Percentiles rank a stretch among this genome's conserved stretches.
phyloP scores from a whole-genome alignment of 768 basidiomycete species.

The Coprinopsis sp. region DNA sequence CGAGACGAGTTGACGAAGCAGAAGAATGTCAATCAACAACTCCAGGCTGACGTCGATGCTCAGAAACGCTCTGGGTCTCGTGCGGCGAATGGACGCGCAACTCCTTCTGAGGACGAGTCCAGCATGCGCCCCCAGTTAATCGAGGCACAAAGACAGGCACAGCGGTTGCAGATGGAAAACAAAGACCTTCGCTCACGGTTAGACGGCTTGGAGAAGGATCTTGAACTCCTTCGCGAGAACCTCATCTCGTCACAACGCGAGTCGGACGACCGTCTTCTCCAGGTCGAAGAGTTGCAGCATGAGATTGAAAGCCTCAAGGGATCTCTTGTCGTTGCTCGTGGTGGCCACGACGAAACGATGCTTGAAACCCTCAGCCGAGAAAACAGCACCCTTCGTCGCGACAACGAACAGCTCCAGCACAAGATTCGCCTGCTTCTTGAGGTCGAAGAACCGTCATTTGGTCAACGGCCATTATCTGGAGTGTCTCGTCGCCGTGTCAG shows the following conservation, averaged over 20 bases:
- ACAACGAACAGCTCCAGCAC: conserved; percentile 87
- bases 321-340: conserved; percentile 68
- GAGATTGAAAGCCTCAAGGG: conserved; percentile 75
- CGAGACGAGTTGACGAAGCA: conserved; percentile 93
- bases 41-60: conserved; percentile 82
- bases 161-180: conserved; percentile 69
- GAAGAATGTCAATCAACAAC: conserved; percentile 70
- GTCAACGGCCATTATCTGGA: conserved; percentile 57
- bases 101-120: conserved; percentile 79
- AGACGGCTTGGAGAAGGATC: conserved; percentile 69
- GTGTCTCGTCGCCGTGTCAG: conserved; percentile 57
- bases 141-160: conserved; percentile 74
- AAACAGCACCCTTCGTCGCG: conserved; percentile 71
- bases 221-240: conserved; percentile 64
- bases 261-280: conserved; percentile 69
- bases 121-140: conserved; percentile 63
- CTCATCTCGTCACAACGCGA: conserved; percentile 71
- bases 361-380: conserved; percentile 81
- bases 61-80: conserved; percentile 57
- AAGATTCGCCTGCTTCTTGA: conserved; percentile 87
- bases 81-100: conserved; percentile 67
- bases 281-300: conserved; percentile 75
- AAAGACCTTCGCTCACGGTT: conserved; percentile 70
- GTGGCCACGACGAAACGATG: conserved; percentile 70
- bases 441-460: conserved; percentile 73